Evolutionary conservation across 768 basidiomycete genomes (phyloP).

Genomic region (Crepidotus variabilis): DNA sequence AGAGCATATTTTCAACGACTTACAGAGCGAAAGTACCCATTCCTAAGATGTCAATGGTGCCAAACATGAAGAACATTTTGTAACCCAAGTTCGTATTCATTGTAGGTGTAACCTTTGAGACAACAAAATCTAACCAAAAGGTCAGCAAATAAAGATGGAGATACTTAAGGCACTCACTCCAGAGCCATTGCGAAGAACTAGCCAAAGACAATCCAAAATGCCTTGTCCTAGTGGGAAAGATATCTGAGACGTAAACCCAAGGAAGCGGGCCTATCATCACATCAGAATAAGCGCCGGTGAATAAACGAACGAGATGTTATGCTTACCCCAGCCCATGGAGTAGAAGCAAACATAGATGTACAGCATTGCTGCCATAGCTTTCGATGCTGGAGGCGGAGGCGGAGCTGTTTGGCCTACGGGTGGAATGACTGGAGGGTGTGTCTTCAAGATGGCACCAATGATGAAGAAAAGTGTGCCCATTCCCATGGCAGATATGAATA

Average conservation of each 20-base stretch:
- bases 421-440: constrained; percentile 52
- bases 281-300: neutral
- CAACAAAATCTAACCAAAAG: constrained; percentile 56
- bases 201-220: constrained; percentile 77
- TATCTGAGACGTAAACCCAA: constrained; percentile 73
- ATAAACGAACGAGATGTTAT: too few relatives aligned
- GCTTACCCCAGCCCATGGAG: constrained; percentile 77
- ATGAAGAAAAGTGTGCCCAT: constrained; percentile 84
- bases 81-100: constrained; percentile 60
- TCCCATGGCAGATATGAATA: constrained; percentile 71
- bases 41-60: constrained; percentile 64
- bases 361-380: constrained; percentile 83
- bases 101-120: constrained; percentile 70
- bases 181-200: constrained; percentile 80
- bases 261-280: constrained; percentile 33
- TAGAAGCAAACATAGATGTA: constrained; percentile 89
- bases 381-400: constrained; percentile 50
- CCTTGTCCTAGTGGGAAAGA: constrained; percentile 82
- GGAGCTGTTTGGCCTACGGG: constrained; percentile 20
- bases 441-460: constrained; percentile 80
- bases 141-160: neutral
- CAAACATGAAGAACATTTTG: constrained; percentile 79
- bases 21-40: constrained; percentile 69
- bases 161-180: constrained; percentile 43
- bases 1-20: constrained; percentile 11